A percentile compares a stretch with the other conserved stretches of the same genome.
phyloP scores from a whole-genome alignment of 106 monocot species.

The Acorus gramineus region DNA sequence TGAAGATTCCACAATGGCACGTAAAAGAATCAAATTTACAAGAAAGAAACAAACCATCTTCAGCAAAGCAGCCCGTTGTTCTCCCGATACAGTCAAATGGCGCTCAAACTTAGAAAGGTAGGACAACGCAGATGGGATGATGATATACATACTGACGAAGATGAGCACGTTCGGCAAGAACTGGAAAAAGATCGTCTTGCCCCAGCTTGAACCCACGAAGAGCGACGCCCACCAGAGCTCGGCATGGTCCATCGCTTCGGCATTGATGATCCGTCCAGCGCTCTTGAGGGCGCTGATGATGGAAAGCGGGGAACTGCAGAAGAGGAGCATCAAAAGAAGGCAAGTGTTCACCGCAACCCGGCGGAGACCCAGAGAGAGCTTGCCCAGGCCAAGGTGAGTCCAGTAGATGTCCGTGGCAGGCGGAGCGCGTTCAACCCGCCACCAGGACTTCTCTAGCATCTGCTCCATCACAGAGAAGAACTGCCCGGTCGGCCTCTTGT shows the following conservation, averaged over 20 bases:
- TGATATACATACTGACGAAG: conserved; percentile 94
- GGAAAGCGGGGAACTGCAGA: conserved; percentile 86
- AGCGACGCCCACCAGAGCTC: conserved; percentile 81
- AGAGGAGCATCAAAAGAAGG: conserved; percentile 79
- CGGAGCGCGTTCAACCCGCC: conserved; percentile 89
- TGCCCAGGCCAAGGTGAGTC: conserved; percentile 87
- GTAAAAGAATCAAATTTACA: conserved; percentile 88
- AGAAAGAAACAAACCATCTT: conserved; percentile 98
- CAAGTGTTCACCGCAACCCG: conserved; percentile 75
- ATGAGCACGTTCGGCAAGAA: conserved; percentile 92
- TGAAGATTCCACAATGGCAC: conserved; percentile 82
- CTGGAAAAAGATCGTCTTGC: conserved; percentile 61
- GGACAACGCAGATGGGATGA: conserved; percentile 79
- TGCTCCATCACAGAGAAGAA: conserved; percentile 94
- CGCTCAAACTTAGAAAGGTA: conserved; percentile 92
- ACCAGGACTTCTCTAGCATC: conserved; percentile 71
- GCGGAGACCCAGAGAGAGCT: conserved; percentile 50
- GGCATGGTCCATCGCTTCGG: conserved; percentile 84
- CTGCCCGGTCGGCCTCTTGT: conserved; percentile 57
- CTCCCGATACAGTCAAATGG: conserved; percentile 89
- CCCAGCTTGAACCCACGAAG: conserved; percentile 70
- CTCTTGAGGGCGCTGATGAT: conserved; percentile 74
- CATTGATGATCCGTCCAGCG: conserved; percentile 90
- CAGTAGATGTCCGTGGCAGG: conserved; percentile 95
- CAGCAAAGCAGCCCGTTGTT: conserved; percentile 86